A percentile compares a stretch with the other conserved stretches of the same genome.
Conservation (phyloP, 495 filamentous ascomycete genomes). For the Pyronema omphalodes region DNA sequence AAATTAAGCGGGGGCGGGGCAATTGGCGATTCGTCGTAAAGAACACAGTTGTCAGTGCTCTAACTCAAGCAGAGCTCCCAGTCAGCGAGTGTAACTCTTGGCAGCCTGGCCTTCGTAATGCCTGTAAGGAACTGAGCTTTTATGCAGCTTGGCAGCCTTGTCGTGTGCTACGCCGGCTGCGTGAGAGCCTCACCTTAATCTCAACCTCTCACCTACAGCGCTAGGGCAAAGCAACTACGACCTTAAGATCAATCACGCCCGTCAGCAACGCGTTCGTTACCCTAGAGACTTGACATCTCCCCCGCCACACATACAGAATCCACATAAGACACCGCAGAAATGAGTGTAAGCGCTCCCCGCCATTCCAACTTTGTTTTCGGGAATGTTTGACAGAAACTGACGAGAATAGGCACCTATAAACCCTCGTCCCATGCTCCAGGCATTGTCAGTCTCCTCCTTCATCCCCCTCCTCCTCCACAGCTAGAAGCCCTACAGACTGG, state of each 20-base stretch:
- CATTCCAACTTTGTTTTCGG: neutral
- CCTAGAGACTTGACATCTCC: too few relatives aligned
- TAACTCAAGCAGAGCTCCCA: neutral
- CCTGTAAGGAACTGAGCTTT: too few relatives aligned
- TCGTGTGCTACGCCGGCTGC: too few relatives aligned
- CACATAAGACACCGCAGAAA: neutral
- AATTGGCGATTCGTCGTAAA: neutral
- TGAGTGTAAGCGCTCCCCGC: conserved; percentile 15
- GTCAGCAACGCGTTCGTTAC: neutral
- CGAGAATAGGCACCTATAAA: conserved; percentile 58
- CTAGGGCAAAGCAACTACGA: neutral
- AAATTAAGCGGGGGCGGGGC: neutral
- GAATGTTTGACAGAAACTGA: conserved; percentile 14
- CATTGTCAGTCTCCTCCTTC: conserved; percentile 41
- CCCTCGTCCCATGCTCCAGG: conserved; percentile 75
- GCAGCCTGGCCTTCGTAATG: neutral
- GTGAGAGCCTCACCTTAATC: conserved; percentile 6
- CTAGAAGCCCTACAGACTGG: too few relatives aligned
- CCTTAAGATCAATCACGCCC: neutral
- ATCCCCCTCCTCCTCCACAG: neutral
- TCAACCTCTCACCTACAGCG: neutral
- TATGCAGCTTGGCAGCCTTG: too few relatives aligned
- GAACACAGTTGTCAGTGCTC: neutral
- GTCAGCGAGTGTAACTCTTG: neutral
- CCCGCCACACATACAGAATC: neutral